Base-by-base conservation (phyloP, 139 green algal species). In the Chlorella sp. region DNA sequence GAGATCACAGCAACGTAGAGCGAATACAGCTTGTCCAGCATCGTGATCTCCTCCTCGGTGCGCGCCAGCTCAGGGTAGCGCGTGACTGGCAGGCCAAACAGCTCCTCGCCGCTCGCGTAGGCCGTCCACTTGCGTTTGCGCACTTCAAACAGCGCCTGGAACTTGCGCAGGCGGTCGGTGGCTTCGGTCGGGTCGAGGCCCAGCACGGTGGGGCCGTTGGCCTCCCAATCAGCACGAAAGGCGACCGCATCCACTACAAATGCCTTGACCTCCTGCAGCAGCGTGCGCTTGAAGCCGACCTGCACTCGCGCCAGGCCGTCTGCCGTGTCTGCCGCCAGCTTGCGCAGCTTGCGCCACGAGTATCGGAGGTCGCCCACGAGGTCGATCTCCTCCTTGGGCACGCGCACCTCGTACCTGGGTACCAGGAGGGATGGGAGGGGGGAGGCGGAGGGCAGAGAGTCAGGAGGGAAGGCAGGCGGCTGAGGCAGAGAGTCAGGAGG, bases 121-220 rank as follows among this genome's bases (percentile, higher is more conserved):
- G 90, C 93, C 76, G 94, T 89, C 94, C 94, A 98, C 86, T 96
- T 97, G 80, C 88, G 88, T 87, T 97, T 97, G 76, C 92, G 91
- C 35, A 95, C 87, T 77, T 96, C 94, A 73, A 98, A 97, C 87
- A 94, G 88, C 74, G 92, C 87, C 87, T 97, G 89, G 87, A 96
- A 98, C 84, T 96, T 96, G 53, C 92, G 89, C 55, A 98, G 89
- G 48, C 92, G 80, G 69, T 95, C 89, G 7, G 94, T 84, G 23
- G 94, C 94, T 59, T 98, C 94, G 90, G 93, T 94, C 64, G 94
- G 93, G 74, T 92, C 88, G 71, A 98, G 85, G 9, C 91, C 92
- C 3, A 87, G 85, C 55, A 97, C 89, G 80, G 95, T 98, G 51
- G 94, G 94, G 0, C 94, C 94, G 68, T 92, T 91, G 59, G 83